A percentile compares a stretch with the other conserved stretches of the same genome.
Evolutionary conservation across 2,329 filamentous ascomycete genomes (phyloP).

Genomic region (Sarocladiaceae sp.): DNA sequence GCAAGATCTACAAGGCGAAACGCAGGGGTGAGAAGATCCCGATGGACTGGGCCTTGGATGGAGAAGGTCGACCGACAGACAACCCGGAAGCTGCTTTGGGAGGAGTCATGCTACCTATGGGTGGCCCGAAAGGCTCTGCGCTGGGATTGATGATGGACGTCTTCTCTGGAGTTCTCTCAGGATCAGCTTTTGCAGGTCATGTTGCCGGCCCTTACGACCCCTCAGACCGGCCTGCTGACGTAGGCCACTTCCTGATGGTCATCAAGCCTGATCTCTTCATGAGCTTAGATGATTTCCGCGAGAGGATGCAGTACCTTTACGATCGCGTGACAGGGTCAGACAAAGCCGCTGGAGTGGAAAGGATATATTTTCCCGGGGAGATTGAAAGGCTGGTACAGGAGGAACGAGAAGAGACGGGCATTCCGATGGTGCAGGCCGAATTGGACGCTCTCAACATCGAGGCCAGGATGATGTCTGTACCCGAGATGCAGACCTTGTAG

Average conservation of each 20-base stretch:
- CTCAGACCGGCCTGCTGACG: slow-evolving; percentile 54
- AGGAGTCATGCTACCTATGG: slow-evolving; percentile 82
- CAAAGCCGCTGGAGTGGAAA: slow-evolving; percentile 48
- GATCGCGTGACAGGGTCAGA: slow-evolving; percentile 46
- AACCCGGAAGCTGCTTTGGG: slow-evolving; percentile 65
- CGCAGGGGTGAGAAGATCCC: slow-evolving; percentile 65
- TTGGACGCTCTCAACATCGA: slow-evolving; percentile 50
- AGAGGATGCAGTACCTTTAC: slow-evolving; percentile 51
- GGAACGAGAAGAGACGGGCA: slow-evolving; percentile 46
- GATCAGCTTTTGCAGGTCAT: slow-evolving; percentile 70
- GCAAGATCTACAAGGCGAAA: slow-evolving; percentile 66
- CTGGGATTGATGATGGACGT: slow-evolving; percentile 84
- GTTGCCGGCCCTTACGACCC: slow-evolving; percentile 74
- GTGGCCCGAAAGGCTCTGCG: slow-evolving; percentile 73
- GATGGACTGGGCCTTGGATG: slow-evolving; percentile 67
- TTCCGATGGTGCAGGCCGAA: slow-evolving; percentile 52
- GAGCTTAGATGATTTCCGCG: slow-evolving; percentile 61
- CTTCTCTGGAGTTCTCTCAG: slow-evolving; percentile 72
- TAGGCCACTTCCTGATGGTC: slow-evolving; percentile 67
- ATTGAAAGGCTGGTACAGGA: slow-evolving; percentile 50
- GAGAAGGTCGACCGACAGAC: slow-evolving; percentile 60
- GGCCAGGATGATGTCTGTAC: slow-evolving; percentile 36
- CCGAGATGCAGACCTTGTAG: slow-evolving; percentile 9
- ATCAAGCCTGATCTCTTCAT: slow-evolving; percentile 73
- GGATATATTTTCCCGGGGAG: slow-evolving; percentile 57